Percentiles rank a stretch among this genome's conserved stretches.
These are phyloP conservation scores for Suillus americanus DNA, from an alignment of 768 basidiomycete species.

Conservation along the genomic window DNA sequence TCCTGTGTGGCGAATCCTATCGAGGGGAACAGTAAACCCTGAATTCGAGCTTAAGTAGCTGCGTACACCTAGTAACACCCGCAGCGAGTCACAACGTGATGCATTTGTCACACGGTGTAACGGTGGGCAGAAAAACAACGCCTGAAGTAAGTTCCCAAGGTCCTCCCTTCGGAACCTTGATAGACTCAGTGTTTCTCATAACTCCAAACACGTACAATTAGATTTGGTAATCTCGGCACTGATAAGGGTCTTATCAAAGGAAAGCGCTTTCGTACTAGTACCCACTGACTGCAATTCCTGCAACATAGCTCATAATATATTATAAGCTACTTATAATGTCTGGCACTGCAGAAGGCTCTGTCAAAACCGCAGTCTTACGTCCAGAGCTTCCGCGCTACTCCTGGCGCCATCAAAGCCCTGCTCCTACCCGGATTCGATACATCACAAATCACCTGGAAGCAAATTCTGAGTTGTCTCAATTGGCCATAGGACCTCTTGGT, in stretches of 20 bases:
- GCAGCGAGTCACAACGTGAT: neutral
- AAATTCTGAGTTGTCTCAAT: constrained; percentile 16
- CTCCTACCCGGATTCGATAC: constrained; percentile 26
- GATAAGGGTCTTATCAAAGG: neutral
- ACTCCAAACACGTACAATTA: neutral
- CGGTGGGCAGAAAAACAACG: neutral
- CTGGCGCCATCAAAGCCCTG: constrained; percentile 17
- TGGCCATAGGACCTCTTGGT: constrained; percentile 42
- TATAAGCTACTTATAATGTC: neutral
- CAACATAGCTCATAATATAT: neutral
- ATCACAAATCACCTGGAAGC: constrained; percentile 33
- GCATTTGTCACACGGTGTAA: neutral
- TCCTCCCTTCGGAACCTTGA: neutral
- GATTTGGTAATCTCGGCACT: neutral
- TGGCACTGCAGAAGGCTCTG: neutral
- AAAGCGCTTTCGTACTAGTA: neutral
- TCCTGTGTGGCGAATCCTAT: neutral
- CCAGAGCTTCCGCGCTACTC: constrained; percentile 19
- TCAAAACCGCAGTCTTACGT: neutral
- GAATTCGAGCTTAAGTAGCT: neutral
- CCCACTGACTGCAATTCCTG: neutral
- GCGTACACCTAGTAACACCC: neutral
- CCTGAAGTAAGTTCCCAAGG: neutral
- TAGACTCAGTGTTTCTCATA: neutral
- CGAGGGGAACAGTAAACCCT: neutral